phyloP scores from a whole-genome alignment of 2,329 filamentous ascomycete genomes.

The Lachnellula occidentalis region DNA sequence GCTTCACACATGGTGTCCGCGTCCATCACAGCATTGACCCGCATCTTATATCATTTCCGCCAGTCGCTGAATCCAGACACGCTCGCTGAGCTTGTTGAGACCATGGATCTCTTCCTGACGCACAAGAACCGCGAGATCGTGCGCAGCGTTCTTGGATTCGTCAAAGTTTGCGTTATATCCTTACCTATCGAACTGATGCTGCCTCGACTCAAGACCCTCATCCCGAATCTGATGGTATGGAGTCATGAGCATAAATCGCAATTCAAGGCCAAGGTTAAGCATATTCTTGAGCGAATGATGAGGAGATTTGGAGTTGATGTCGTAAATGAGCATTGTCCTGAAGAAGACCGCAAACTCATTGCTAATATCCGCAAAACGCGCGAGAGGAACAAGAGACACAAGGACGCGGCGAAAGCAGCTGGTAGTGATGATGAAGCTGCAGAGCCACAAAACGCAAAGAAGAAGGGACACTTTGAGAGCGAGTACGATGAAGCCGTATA shows the following conservation, averaged over 20 bases:
- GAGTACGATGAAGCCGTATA: constrained; percentile 97
- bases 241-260: constrained; percentile 97
- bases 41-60: constrained; percentile 91
- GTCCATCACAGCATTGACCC: constrained; percentile 88
- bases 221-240: constrained; percentile 92
- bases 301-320: constrained; percentile 80
- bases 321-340: constrained; percentile 75
- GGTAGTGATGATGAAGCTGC: constrained; percentile 49
- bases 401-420: constrained; percentile 58
- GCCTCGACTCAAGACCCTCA: constrained; percentile 67
- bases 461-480: constrained; percentile 70
- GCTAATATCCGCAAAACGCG: constrained; percentile 93
- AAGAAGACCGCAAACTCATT: constrained; percentile 83
- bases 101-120: constrained; percentile 92
- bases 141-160: constrained; percentile 87
- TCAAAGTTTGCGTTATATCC: constrained; percentile 90
- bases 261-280: constrained; percentile 95
- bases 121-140: constrained; percentile 97
- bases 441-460: constrained; percentile 43
- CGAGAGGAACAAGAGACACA: constrained; percentile 86
- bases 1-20: constrained; percentile 97
- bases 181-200: constrained; percentile 74
- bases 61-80: constrained; percentile 61
- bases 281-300: constrained; percentile 92
- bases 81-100: constrained; percentile 80